Evolutionary conservation across 495 filamentous ascomycete genomes (phyloP), one percentile per base, ranked within the genome.

Genomic region (Aspergillus bridgeri): DNA sequence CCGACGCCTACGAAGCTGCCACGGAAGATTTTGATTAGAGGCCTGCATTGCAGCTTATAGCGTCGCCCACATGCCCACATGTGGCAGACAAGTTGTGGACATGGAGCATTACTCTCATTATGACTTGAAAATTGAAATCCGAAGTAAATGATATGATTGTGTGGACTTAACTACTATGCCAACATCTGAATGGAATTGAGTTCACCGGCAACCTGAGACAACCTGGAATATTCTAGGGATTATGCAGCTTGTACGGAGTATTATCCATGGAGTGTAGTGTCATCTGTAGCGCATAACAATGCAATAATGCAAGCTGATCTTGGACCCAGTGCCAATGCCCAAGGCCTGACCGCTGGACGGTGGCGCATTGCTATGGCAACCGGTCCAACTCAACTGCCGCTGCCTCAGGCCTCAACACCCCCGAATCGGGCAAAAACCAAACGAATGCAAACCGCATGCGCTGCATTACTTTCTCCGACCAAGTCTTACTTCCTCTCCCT

Each of bases 1-100:
- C 58, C 3, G 69, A 75, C 48, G 17, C 69, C 11, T 68, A 59
- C 15, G 65, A 65, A 0, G 73, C 73, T 2, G 67, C 68, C 51
- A 65, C 63, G 23, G 60, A 67, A 7, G 69, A 75, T 42, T 77
- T 77, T 63, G 72, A 71, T 47, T 74, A 73, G 52, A 38, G 17
- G n/a, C n/a, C 33, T 38, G 33, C 33, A 2, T 15, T 13, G 29
- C 33, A 38, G 33, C 9, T 38, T 9, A 15, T 15, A 38, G 2
- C 17, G 33, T 38, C 33, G 33, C 33, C 33, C 11, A 11, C 13
- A 15, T 1, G 9, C 11, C 7, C 13, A 11, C 13, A 15, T 1
- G 9, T 9, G 9, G 3, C 9, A 15, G 33, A 38, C 33, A 15
- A 15, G 17, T 15, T 38, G 17, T 15, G 33, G 17, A 38, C 11